phyloP scores from a whole-genome alignment of 2,329 filamentous ascomycete genomes.

The Colletotrichum melonis region DNA sequence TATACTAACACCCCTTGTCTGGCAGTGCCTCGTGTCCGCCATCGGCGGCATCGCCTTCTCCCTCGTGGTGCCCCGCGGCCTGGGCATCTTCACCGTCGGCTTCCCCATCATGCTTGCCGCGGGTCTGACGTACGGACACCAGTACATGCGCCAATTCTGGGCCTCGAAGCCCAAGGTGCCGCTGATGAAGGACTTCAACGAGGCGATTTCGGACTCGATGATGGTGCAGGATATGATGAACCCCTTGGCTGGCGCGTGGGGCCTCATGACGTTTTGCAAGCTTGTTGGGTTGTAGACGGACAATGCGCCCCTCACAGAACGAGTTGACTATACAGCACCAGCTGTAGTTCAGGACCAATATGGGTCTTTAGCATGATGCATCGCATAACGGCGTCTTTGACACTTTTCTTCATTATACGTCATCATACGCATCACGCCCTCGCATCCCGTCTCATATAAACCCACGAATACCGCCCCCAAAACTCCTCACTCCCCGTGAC shows the following conservation, averaged over 20 bases:
- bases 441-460: slow-evolving; percentile 46
- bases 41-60: slow-evolving; percentile 34
- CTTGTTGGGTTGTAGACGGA: slow-evolving; percentile 31
- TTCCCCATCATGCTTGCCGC: slow-evolving; percentile 39
- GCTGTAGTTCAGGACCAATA: background rate
- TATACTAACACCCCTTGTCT: background rate
- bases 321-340: too few species aligned
- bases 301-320: too few species aligned
- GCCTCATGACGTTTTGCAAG: slow-evolving; percentile 38
- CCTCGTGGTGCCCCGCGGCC: slow-evolving; percentile 30
- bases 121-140: slow-evolving; percentile 32
- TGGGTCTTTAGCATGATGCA: background rate
- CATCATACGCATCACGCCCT: background rate
- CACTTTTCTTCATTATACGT: too few species aligned
- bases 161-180: slow-evolving; percentile 43
- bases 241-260: slow-evolving; percentile 38
- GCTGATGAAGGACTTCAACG: slow-evolving; percentile 44
- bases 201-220: slow-evolving; percentile 42
- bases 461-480: slow-evolving; percentile 38
- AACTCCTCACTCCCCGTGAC: slow-evolving; percentile 36
- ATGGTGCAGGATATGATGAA: slow-evolving; percentile 37
- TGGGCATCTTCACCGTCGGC: slow-evolving; percentile 21
- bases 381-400: background rate
- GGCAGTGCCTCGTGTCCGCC: slow-evolving; percentile 38
- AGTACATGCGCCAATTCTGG: slow-evolving; percentile 45